Base-by-base conservation (phyloP, 1,284 basidiomycete species). In the Ganoderma lucidum region DNA sequence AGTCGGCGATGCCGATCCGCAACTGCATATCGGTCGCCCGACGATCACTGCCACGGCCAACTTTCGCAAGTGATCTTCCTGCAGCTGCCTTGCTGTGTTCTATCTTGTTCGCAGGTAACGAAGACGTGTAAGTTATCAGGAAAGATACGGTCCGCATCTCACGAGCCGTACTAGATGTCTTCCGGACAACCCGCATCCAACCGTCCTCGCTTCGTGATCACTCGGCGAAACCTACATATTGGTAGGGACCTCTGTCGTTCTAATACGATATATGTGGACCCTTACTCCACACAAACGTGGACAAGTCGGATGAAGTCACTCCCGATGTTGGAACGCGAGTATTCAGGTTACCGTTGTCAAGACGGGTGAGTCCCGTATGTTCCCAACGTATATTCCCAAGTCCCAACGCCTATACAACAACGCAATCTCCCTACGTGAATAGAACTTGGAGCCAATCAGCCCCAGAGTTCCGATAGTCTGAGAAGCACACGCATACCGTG, bases 1-100 rank as follows among this genome's bases (percentile, higher is more conserved):
- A 10, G n/a, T n/a, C 30, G 2, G 28, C 66, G 66, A 67, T 61
- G 53, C 14, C 53, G 69, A 70, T 67, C 69, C 39, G 62, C 14
- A 17, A 23, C 14, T 53, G 23, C 17, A 41, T 42, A 28, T 14
- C 55, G 63, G 8, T 9, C 32, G 42, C 68, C 45, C 65, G 68
- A 69, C 68, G 68, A 69, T 69, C 68, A 39, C 55, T 17, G n/a
- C 32, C 51, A 56, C 30, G 37, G 30, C n/a, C 45, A 39, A 23
- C 35, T 30, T 51, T 44, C 41, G 39, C 59, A 15, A 30, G 64
- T 12, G 42, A 35, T 59, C 51, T 60, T 56, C 51, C 55, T 58
- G 59, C 51, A 55, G 48, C 51, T 23, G 45, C 42, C 12, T 28
- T 63, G 23, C 58, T 58, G 45, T 45, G 23, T 19, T 28, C 35